phyloP scores from a whole-genome alignment of 352 stramenopile species.

The Pythium plurisporium region DNA sequence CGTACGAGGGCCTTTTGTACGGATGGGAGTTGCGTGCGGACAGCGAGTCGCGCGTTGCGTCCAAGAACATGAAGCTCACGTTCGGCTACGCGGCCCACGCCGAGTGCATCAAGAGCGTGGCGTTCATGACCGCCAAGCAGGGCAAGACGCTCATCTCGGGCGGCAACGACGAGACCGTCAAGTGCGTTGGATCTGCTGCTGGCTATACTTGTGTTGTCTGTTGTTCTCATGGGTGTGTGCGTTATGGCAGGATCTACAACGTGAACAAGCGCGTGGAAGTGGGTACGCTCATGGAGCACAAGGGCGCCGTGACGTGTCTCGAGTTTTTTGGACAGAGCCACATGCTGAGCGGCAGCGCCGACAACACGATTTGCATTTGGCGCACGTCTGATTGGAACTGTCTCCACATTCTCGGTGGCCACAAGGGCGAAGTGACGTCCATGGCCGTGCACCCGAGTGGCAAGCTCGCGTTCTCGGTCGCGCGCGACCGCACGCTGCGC shows the following conservation, averaged over 20 bases:
- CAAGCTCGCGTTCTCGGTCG: conserved; percentile 84
- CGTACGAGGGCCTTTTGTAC: conserved; percentile 85
- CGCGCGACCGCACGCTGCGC: conserved; percentile 75
- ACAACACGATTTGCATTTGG: conserved; percentile 90
- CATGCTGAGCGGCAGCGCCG: conserved; percentile 81
- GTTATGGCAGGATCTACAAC: conserved; percentile 73
- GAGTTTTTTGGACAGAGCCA: conserved; percentile 86
- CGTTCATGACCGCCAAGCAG: conserved; percentile 73
- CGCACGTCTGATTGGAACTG: conserved; percentile 88
- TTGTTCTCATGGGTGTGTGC: not conserved
- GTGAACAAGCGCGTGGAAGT: conserved; percentile 86
- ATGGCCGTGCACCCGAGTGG: conserved; percentile 87
- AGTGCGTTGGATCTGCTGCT: conserved; percentile 31
- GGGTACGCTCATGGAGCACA: conserved; percentile 83
- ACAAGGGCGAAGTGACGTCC: conserved; percentile 82
- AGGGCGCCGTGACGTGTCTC: conserved; percentile 79
- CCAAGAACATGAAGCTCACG: conserved; percentile 68
- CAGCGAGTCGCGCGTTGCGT: conserved; percentile 19
- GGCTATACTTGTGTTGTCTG: not conserved
- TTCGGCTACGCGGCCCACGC: conserved; percentile 81
- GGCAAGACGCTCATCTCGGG: conserved; percentile 81
- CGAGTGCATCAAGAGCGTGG: conserved; percentile 85
- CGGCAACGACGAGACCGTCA: conserved; percentile 85
- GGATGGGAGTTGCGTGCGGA: conserved; percentile 72
- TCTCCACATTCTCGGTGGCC: conserved; percentile 83